A percentile compares a stretch with the other conserved stretches of the same genome.
These are phyloP conservation scores for Fusarium sp. DNA, from an alignment of 2,329 filamentous ascomycete species.

Conservation along the genomic window DNA sequence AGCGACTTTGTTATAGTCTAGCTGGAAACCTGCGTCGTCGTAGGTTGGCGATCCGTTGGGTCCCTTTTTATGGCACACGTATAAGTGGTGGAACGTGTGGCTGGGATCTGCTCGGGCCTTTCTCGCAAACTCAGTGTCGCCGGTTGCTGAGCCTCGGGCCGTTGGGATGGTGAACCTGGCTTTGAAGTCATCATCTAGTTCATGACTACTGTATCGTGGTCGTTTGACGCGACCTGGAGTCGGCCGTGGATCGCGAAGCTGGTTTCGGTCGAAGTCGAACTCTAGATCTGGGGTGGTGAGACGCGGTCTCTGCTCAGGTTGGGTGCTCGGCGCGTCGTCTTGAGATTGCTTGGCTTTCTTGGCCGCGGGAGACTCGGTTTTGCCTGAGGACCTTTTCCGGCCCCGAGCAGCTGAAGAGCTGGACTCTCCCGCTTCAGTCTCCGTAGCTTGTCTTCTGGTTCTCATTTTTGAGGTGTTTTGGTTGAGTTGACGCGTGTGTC, in stretches of 20 bases:
- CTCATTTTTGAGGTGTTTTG: constrained; percentile 8
- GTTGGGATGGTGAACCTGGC: constrained; percentile 25
- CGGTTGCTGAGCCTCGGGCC: not conserved
- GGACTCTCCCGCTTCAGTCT: constrained; percentile 8
- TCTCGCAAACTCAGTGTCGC: not conserved
- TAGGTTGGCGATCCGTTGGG: constrained; percentile 34
- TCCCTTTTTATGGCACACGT: constrained; percentile 39
- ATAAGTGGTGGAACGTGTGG: constrained; percentile 15
- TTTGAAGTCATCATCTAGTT: constrained; percentile 30
- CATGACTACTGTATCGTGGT: not conserved
- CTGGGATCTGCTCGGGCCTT: constrained; percentile 3
- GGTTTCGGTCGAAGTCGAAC: constrained; percentile 32
- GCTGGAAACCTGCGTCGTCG: constrained; percentile 33
- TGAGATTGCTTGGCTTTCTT: not conserved
- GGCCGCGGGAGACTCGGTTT: not conserved
- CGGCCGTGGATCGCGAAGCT: constrained; percentile 29
- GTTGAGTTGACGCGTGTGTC: not conserved
- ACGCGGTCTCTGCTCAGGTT: not conserved
- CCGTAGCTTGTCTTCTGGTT: constrained; percentile 11
- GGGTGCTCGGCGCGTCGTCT: not conserved
- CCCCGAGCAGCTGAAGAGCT: not conserved
- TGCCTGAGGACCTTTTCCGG: constrained; percentile 17
- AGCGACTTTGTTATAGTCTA: constrained; percentile 37
- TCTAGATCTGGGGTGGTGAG: constrained; percentile 25
- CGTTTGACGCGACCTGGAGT: constrained; percentile 33